Evolutionary conservation across 108 stramenopile species (phyloP).

Genomic region (Hondaea fermentalgiana): DNA sequence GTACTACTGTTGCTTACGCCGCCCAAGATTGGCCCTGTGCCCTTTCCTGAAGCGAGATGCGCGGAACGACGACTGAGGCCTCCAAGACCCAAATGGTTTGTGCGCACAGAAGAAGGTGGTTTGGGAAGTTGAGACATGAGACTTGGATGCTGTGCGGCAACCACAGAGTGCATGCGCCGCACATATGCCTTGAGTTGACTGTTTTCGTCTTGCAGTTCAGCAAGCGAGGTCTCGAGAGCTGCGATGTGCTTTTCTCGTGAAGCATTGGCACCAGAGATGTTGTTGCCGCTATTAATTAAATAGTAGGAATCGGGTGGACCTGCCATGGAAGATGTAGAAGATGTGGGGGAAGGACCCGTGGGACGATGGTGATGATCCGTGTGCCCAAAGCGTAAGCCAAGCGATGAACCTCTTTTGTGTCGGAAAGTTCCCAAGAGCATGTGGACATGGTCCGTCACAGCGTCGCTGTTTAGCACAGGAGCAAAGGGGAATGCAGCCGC

Average conservation of each 20-base stretch:
- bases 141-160: background rate
- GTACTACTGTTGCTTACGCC: background rate
- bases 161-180: background rate
- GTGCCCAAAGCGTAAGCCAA: background rate
- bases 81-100: background rate
- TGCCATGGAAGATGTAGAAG: background rate
- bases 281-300: too few relatives aligned
- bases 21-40: background rate
- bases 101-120: background rate
- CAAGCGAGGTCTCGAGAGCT: background rate
- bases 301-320: too few relatives aligned
- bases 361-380: background rate
- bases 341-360: background rate
- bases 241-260: background rate
- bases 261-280: background rate
- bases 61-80: background rate
- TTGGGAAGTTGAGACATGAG: background rate
- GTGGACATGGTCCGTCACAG: background rate
- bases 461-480: background rate
- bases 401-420: background rate
- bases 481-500: background rate
- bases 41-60: background rate
- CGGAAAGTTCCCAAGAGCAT: background rate
- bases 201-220: constrained; percentile 9
- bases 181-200: background rate